phyloP scores from a whole-genome alignment of 192 early-diverging fungal species.

The Backusella sp. region DNA sequence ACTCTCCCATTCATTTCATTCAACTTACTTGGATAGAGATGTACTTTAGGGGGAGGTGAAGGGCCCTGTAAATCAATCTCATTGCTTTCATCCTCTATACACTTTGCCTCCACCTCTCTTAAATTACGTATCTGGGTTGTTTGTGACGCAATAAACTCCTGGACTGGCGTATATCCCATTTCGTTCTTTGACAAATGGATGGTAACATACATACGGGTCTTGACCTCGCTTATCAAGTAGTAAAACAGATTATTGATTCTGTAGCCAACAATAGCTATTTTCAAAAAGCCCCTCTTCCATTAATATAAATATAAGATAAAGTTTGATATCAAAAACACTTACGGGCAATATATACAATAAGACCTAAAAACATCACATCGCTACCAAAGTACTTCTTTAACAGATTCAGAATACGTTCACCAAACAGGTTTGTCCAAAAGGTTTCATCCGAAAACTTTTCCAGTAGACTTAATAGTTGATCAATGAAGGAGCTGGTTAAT shows the following conservation, averaged over 20 bases:
- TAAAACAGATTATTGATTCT: neutral
- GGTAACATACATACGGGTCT: constrained; percentile 16
- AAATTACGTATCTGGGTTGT: neutral
- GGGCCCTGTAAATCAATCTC: neutral
- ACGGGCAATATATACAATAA: constrained; percentile 22
- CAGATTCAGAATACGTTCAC: constrained; percentile 6
- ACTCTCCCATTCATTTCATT: neutral
- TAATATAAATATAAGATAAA: neutral
- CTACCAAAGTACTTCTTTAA: constrained; percentile 20
- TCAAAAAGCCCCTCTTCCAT: neutral
- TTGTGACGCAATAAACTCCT: constrained; percentile 5
- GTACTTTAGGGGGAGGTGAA: constrained; percentile 10
- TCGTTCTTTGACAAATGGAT: constrained; percentile 13
- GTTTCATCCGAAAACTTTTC: constrained; percentile 16
- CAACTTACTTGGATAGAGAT: constrained; percentile 24
- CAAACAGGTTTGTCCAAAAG: constrained; percentile 21
- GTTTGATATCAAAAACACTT: neutral
- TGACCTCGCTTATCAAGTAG: neutral
- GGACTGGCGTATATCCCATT: constrained; percentile 9
- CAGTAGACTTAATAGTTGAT: neutral
- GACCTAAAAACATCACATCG: constrained; percentile 22
- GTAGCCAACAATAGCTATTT: constrained; percentile 6
- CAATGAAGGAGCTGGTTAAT: neutral
- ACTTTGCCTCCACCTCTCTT: constrained; percentile 8
- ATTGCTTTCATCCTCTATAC: neutral